Base-by-base conservation (phyloP, 1,284 basidiomycete genomes). In the Tetrapyrgos nigripes region DNA sequence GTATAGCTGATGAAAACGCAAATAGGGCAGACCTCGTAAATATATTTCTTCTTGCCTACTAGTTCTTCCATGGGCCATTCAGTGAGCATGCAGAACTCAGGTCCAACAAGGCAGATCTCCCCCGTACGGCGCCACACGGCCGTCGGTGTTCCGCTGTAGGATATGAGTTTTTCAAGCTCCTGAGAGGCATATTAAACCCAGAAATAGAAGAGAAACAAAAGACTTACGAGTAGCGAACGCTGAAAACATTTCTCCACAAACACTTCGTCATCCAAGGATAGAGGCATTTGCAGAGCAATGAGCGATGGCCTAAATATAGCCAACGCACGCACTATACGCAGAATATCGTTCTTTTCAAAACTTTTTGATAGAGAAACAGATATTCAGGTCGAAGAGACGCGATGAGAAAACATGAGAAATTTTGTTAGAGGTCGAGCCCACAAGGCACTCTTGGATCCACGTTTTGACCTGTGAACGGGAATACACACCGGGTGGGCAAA, bases 121-220 rank as follows among this genome's bases (percentile, higher is more conserved):
- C 97, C 97, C 17, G 97, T 99, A 50, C 97, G 83, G 29, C 97
- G 88, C 97, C 97, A 99, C 1, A 98, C 93, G n/a, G 97, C 95
- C 1, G 97, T 99, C 2, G 97, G 97, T n/a, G 97, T 99, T 4
- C 97, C 97, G 62, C 93, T 96, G 74, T 95, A 97, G 45, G 94
- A 95, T 64, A 99, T 97, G 62, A 98, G 83, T 76, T 98, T 98
- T 73, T 98, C 95, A 58, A 98, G 85, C 81, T 98, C 96, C 93
- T 95, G 67, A 14, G 19, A 28, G 35, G 43, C 28, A 35, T 49
- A 55, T 53, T 40, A 60, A 45, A 49, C 47, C 4, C 43, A 50
- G 19, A 14, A 9, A 19, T 40, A 21, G 29, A 54, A 57, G 29
- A 50, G 43, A 45, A 33, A 35, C 56, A 53, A 54, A 35, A 50